These are phyloP conservation scores for Globisporangium echinulatum DNA, from an alignment of 352 stramenopile species.

Conservation along the genomic window DNA sequence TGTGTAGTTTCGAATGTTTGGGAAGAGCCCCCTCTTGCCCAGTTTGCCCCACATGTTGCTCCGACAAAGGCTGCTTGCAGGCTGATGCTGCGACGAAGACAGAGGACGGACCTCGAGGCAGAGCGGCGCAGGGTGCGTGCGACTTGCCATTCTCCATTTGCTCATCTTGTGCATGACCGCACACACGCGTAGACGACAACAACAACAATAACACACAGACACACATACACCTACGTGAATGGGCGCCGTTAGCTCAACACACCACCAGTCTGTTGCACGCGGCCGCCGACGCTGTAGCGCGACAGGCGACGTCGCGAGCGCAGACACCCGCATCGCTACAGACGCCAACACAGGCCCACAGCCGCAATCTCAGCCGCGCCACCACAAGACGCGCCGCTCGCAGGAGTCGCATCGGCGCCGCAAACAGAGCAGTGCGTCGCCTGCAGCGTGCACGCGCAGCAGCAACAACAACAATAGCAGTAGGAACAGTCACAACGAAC, in stretches of 20 bases:
- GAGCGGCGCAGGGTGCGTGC: too few species aligned
- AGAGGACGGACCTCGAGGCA: too few species aligned
- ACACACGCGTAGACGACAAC: too few species aligned
- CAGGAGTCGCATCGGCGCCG: constrained; percentile 9
- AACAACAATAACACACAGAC: too few species aligned
- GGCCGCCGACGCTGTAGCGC: background rate
- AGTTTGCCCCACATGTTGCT: too few species aligned
- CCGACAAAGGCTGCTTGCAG: too few species aligned
- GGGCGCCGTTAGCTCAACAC: constrained; percentile 5
- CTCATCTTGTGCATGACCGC: too few species aligned
- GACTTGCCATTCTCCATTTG: too few species aligned
- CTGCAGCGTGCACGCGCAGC: background rate
- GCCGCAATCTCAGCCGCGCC: background rate
- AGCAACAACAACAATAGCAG: background rate
- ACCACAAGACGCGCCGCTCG: constrained; percentile 13
- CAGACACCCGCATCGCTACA: background rate
- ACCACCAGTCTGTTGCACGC: background rate
- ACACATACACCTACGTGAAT: background rate
- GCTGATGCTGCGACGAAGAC: too few species aligned
- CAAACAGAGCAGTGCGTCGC: constrained; percentile 1
- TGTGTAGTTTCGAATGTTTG: too few species aligned
- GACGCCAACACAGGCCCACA: too few species aligned
- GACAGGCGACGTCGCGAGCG: background rate
- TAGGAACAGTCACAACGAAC: background rate
- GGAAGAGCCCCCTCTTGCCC: too few species aligned